Base-by-base conservation (phyloP, 2,329 filamentous ascomycete species). In the Colletotrichum melonis region DNA sequence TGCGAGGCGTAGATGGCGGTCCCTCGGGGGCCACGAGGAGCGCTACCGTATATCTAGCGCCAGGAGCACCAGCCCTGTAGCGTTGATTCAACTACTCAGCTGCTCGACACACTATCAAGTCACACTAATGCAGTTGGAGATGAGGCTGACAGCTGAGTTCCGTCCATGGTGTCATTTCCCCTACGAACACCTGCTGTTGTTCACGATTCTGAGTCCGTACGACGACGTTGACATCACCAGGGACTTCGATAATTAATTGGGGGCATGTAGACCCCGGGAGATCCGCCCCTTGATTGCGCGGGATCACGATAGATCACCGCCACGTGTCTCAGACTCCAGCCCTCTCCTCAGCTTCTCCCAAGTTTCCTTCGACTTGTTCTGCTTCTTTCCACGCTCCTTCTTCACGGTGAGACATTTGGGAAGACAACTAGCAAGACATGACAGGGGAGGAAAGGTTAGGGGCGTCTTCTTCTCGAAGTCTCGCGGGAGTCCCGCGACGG, bases 11-110 rank as follows among this genome's bases (percentile, higher is more conserved):
- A 3, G 14, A 42, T 42, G 14, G 38, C 38, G 14, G 38, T 42
- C 38, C 38, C 38, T 42, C 38, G 38, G 42, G 3, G 7, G 11
- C 26, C 8, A 35, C 32, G n/a, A 42, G 28, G 24, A 49, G 16
- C 42, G 42, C 30, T 26, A 56, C 38, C 6, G 12, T 5, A 26
- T 62, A 42, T 16, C 38, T 42, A 32, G 59, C 52, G 54, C 57
- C 42, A 28, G 35, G 38, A 22, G 67, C 60, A 64, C 30, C 26
- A 69, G 55, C 54, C 30, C 30, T 64, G 52, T 65, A 58, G 65
- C 28, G 42, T 55, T 63, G 59, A 65, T 70, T 63, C 59, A 32
- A 65, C 64, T 22, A 32, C 56, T 32, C 19, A 55, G 46, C 30
- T 46, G 16, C 19, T 14, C 65, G 46, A 59, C 16, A 54, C 16